Evolutionary conservation across 2,329 filamentous ascomycete species (phyloP), one percentile per base, ranked within the genome.

Genomic region (Penicillium sp.): DNA sequence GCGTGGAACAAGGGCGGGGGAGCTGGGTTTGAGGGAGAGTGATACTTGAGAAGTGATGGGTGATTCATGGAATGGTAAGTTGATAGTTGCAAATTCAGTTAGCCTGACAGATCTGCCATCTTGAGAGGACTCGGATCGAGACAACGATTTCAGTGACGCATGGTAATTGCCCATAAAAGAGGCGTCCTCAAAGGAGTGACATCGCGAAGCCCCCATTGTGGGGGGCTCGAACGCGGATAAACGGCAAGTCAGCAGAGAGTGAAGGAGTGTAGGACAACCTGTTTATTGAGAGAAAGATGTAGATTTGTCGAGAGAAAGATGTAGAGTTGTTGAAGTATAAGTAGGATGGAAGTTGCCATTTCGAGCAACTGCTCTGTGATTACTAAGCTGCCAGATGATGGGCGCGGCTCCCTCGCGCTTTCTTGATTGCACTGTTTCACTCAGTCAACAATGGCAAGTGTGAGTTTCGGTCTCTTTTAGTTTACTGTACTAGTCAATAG

Each of bases 381-480:
- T 48, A 54, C 52, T 54, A 47, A 48, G 34, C 32, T 9, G 32
- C 24, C 27, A 14, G 39, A 23, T 18, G 22, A 23, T 32, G 20
- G 39, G 14, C 24, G 34, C 26, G 32, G 18, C 8, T 40, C 36
- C 39, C 26, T 32, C 24, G 29, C 40, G 14, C 43, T 32, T 49
- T 38, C 38, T 37, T 31, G n/a, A 24, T 42, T 29, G 10, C 24
- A 29, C 34, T 22, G 14, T 28, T 28, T 11, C 13, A 4, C 27
- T 36, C 41, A 22, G 2, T 40, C 48, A 45, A 49, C 34, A 26
- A 68, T 68, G 65, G 60, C 61, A 42, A 66, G 64, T 47, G 65
- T 68, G 55, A 56, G 53, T 54, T 40, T 10, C 20, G 9, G 18
- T 13, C 6, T n/a, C 31, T 8, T 10, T 31, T 18, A 3, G n/a